phyloP scores from a whole-genome alignment of 148 eudicot species.

The Chenopodium quinoa region DNA sequence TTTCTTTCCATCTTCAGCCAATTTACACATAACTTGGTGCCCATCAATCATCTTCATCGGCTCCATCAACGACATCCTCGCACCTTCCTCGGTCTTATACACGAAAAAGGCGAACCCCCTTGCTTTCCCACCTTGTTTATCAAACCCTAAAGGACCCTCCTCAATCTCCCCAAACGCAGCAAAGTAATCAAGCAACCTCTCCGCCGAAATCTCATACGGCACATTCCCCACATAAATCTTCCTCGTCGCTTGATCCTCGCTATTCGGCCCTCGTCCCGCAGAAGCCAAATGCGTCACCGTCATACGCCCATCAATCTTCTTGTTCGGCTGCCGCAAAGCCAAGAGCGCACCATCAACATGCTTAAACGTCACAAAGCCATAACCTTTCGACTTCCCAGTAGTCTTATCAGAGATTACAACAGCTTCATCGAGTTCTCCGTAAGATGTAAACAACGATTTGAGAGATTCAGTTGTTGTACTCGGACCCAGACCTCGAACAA shows the following conservation, averaged over 20 bases:
- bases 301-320: constrained; percentile 85
- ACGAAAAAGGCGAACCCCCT: constrained; percentile 91
- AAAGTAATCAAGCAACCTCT: constrained; percentile 64
- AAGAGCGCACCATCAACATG: constrained; percentile 71
- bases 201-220: constrained; percentile 69
- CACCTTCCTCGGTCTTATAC: constrained; percentile 84
- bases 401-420: constrained; percentile 68
- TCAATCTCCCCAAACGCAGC: constrained; percentile 77
- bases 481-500: constrained; percentile 74
- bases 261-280: constrained; percentile 35
- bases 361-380: constrained; percentile 77
- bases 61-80: constrained; percentile 63
- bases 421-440: constrained; percentile 77
- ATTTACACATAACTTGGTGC: constrained; percentile 67
- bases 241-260: constrained; percentile 60
- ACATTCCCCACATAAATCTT: constrained; percentile 89
- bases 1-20: constrained; percentile 90
- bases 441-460: constrained; percentile 43
- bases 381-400: constrained; percentile 70
- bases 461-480: constrained; percentile 65
- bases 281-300: constrained; percentile 79
- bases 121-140: constrained; percentile 68
- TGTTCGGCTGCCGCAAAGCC: constrained; percentile 71
- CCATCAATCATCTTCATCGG: constrained; percentile 80
- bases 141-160: constrained; percentile 95